Conservation (phyloP, 768 basidiomycete genomes). For the Lentinus brumalis region DNA sequence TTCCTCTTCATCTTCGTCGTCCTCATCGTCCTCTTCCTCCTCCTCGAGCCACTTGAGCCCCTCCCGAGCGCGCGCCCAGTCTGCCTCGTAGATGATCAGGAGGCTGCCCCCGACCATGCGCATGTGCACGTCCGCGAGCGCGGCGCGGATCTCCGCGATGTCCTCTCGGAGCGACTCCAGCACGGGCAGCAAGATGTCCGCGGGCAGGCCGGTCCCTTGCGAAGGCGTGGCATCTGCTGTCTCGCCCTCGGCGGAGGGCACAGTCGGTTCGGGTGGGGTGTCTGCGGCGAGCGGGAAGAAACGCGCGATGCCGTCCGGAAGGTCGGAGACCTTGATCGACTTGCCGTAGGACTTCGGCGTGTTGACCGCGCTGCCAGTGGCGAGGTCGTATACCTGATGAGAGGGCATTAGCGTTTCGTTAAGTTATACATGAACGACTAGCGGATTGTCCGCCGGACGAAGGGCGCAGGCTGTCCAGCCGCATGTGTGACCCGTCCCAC, state of each 20-base stretch:
- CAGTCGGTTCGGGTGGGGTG: conserved; percentile 3
- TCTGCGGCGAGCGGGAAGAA: conserved; percentile 65
- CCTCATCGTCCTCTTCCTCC: conserved; percentile 40
- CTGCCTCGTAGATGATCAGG: conserved; percentile 79
- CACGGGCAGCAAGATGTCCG: conserved; percentile 53
- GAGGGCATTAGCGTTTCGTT: background rate
- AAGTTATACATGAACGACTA: too few relatives aligned
- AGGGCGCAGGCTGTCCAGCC: too few relatives aligned
- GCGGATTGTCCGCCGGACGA: too few relatives aligned
- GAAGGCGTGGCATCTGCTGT: conserved; percentile 16
- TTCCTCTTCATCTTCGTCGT: conserved; percentile 35
- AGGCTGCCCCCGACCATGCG: conserved; percentile 84
- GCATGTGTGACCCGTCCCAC: too few relatives aligned
- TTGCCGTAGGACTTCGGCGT: conserved; percentile 82
- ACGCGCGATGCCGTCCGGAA: conserved; percentile 72
- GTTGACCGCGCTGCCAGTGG: conserved; percentile 52
- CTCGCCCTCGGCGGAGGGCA: conserved; percentile 12
- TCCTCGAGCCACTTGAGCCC: conserved; percentile 41
- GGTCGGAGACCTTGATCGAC: conserved; percentile 63
- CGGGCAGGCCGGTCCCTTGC: conserved; percentile 55
- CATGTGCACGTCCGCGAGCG: conserved; percentile 58
- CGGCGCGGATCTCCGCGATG: conserved; percentile 50
- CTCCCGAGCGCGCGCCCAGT: conserved; percentile 41
- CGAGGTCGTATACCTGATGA: conserved; percentile 70
- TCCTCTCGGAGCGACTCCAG: conserved; percentile 56